A percentile compares a stretch with the other conserved stretches of the same genome.
Evolutionary conservation across 352 stramenopile genomes (phyloP).

Genomic region (Phytophthora podocarpi): DNA sequence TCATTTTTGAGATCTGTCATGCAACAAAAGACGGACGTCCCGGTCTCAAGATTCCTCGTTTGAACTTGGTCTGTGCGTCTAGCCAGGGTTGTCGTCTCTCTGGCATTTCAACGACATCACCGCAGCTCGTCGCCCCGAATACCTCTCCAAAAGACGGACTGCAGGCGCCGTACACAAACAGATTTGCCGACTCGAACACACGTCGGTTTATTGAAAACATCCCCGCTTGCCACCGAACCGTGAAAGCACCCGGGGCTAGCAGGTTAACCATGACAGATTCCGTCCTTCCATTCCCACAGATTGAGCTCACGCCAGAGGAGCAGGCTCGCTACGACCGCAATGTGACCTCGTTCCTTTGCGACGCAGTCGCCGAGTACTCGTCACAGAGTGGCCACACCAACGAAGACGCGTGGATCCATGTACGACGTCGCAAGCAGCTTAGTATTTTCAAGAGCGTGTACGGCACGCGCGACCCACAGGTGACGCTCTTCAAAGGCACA

Average conservation of each 20-base stretch:
- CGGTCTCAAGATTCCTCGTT: constrained; percentile 34
- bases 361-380: constrained; percentile 46
- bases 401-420: constrained; percentile 48
- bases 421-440: constrained; percentile 41
- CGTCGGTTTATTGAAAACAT: constrained; percentile 10
- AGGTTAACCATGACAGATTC: constrained; percentile 31
- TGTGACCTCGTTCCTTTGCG: constrained; percentile 43
- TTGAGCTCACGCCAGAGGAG: constrained; percentile 43
- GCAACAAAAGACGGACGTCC: constrained; percentile 37
- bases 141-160: constrained; percentile 17
- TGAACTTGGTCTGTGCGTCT: constrained; percentile 18
- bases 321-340: constrained; percentile 42
- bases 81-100: constrained; percentile 22
- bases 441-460: constrained; percentile 57
- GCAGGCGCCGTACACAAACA: constrained; percentile 33
- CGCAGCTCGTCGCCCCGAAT: constrained; percentile 8
- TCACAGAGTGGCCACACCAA: constrained; percentile 36
- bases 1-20: constrained; percentile 32
- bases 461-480: constrained; percentile 41
- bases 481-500: constrained; percentile 48
- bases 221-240: not conserved
- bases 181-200: constrained; percentile 32
- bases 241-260: not conserved
- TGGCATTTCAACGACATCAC: constrained; percentile 21
- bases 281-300: constrained; percentile 40